phyloP scores from a whole-genome alignment of 495 filamentous ascomycete species.

The Pyrenula aspistea region DNA sequence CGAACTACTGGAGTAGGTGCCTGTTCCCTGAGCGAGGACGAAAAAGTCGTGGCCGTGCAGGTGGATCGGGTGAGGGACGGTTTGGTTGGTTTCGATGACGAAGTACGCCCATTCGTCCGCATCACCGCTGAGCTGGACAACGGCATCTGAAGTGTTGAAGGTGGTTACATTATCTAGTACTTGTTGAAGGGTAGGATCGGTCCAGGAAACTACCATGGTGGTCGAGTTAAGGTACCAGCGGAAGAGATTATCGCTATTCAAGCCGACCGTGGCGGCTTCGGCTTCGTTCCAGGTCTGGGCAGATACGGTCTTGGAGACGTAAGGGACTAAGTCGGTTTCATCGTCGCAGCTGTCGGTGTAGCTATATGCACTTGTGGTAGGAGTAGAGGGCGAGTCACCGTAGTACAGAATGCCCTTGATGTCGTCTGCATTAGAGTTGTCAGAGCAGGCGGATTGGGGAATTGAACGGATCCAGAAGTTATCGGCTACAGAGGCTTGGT shows the following conservation, averaged over 20 bases:
- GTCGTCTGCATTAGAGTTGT: constrained; percentile 14
- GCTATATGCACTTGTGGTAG: constrained; percentile 6
- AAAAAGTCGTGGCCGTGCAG: constrained; percentile 52
- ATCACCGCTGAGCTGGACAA: neutral
- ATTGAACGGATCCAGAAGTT: constrained; percentile 52
- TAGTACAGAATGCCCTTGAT: constrained; percentile 52
- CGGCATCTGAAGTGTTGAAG: neutral
- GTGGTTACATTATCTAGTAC: neutral
- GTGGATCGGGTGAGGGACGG: constrained; percentile 21
- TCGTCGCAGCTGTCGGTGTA: neutral
- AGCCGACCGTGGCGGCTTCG: no score
- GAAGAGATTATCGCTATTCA: neutral
- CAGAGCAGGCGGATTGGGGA: constrained; percentile 17
- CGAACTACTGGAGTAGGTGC: constrained; percentile 3
- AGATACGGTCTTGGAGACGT: neutral
- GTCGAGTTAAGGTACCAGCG: neutral
- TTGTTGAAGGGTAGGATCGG: neutral
- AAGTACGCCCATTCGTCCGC: neutral
- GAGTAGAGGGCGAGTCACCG: constrained; percentile 23
- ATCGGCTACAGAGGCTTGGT: constrained; percentile 8
- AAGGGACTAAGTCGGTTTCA: neutral
- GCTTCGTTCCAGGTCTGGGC: neutral
- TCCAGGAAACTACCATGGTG: neutral
- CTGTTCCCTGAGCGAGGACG: constrained; percentile 33
- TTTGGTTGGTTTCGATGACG: neutral